A percentile compares a stretch with the other conserved stretches of the same genome.
Evolutionary conservation across 441 rosid genomes (phyloP).

Genomic region (Euphorbia schlechtendalii): DNA sequence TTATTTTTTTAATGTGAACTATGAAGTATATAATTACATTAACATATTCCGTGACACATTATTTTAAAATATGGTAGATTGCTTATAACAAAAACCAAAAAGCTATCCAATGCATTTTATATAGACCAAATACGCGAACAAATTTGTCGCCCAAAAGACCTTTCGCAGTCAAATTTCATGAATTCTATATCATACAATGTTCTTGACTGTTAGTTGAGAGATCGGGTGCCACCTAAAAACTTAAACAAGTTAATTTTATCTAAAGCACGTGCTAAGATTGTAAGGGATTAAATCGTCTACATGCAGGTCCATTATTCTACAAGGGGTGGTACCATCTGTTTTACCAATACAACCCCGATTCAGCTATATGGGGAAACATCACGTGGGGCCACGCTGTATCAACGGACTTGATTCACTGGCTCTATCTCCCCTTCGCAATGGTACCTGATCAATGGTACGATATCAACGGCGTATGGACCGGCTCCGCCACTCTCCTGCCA

Average conservation of each 20-base stretch:
- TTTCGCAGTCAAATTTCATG: no score
- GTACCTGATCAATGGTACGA: slow-evolving; percentile 85
- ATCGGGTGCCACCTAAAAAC: not conserved
- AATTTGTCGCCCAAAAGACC: no score
- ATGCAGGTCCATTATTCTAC: slow-evolving; percentile 79
- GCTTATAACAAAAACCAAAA: no score
- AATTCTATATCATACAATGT: no score
- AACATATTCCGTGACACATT: no score
- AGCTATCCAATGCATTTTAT: no score
- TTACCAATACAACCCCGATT: slow-evolving; percentile 85
- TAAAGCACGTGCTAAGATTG: not conserved
- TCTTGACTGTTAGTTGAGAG: no score
- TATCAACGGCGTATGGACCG: slow-evolving; percentile 86
- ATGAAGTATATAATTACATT: no score
- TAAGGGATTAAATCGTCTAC: not conserved
- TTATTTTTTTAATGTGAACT: no score
- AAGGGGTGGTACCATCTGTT: slow-evolving; percentile 91
- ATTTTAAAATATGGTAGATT: no score
- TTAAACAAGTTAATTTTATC: not conserved
- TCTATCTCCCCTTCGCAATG: slow-evolving; percentile 77
- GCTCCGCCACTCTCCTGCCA: slow-evolving; percentile 74
- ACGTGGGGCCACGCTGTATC: slow-evolving; percentile 99
- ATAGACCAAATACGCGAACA: no score
- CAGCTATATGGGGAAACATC: slow-evolving; percentile 86
- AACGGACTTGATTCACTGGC: slow-evolving; percentile 76